These are phyloP conservation scores for Puccinia sorghi DNA, from an alignment of 1,284 basidiomycete genomes.

Conservation along the genomic window DNA sequence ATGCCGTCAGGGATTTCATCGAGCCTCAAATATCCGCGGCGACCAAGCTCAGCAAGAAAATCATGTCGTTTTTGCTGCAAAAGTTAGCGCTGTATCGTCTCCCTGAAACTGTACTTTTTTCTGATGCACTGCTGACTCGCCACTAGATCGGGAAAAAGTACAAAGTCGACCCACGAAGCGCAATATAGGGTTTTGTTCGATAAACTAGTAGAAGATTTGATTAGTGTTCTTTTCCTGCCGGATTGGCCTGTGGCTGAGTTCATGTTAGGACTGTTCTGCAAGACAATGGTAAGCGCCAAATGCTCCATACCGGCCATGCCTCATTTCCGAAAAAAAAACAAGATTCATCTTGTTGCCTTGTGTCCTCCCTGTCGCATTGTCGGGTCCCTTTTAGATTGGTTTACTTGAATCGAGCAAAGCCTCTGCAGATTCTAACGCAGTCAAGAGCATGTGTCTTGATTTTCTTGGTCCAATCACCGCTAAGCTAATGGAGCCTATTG, in stretches of 20 bases:
- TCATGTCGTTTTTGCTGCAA: slow-evolving; percentile 42
- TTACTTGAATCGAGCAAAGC: slow-evolving; percentile 34
- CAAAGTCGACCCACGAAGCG: slow-evolving; percentile 39
- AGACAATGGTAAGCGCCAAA: slow-evolving; percentile 44
- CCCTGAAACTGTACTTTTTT: neutral
- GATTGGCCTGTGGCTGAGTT: slow-evolving; percentile 50
- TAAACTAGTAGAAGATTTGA: slow-evolving; percentile 34
- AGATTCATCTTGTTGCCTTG: slow-evolving; percentile 3
- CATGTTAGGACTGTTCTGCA: slow-evolving; percentile 39
- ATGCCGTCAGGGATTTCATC: slow-evolving; percentile 20
- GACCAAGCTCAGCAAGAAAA: slow-evolving; percentile 41
- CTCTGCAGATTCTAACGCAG: slow-evolving; percentile 36
- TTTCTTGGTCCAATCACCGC: slow-evolving; percentile 43
- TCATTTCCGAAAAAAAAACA: neutral
- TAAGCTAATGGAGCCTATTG: slow-evolving; percentile 22
- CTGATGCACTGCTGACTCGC: neutral
- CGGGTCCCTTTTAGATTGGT: slow-evolving; percentile 12
- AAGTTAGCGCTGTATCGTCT: slow-evolving; percentile 26
- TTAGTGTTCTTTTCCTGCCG: slow-evolving; percentile 35
- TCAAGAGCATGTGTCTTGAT: slow-evolving; percentile 48
- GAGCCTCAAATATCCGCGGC: slow-evolving; percentile 31
- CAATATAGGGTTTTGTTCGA: slow-evolving; percentile 43
- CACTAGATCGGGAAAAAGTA: slow-evolving; percentile 33
- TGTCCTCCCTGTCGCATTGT: neutral
- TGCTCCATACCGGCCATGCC: neutral